phyloP scores from a whole-genome alignment of 2,329 filamentous ascomycete species.

The Teratosphaeria destructans region DNA sequence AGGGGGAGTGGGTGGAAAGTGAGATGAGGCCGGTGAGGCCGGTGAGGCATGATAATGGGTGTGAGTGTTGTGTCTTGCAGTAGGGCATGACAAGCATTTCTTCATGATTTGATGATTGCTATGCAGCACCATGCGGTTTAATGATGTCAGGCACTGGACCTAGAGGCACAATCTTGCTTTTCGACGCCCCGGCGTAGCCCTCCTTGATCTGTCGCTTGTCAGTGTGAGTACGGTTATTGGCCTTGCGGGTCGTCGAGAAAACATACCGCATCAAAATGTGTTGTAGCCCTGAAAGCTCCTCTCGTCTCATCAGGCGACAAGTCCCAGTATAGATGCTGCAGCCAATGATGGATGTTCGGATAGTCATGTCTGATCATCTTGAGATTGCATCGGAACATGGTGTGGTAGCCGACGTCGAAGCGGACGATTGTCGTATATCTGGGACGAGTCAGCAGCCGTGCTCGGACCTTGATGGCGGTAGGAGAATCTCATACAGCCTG shows the following conservation, averaged over 20 bases:
- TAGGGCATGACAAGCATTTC: neutral
- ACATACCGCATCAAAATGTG: constrained; percentile 27
- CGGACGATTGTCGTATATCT: constrained; percentile 56
- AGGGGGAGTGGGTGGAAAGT: neutral
- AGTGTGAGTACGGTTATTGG: no score
- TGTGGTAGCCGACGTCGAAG: constrained; percentile 71
- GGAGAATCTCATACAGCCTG: constrained; percentile 43
- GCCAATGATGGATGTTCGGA: constrained; percentile 36
- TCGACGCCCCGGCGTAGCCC: constrained; percentile 15
- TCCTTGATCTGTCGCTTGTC: constrained; percentile 12
- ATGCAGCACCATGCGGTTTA: constrained; percentile 1
- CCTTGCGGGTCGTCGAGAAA: no score
- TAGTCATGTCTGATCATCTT: constrained; percentile 55
- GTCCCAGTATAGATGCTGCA: constrained; percentile 39
- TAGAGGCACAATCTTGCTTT: constrained; percentile 11
- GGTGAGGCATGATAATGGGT: neutral
- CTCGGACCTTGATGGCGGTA: neutral
- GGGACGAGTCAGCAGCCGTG: neutral
- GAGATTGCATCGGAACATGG: constrained; percentile 69
- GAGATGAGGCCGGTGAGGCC: neutral
- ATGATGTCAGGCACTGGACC: constrained; percentile 18
- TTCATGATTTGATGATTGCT: neutral
- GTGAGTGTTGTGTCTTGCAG: neutral
- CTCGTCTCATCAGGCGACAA: constrained; percentile 29
- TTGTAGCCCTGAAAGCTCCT: constrained; percentile 36